Conservation (phyloP, 306 rosid genomes). For the Rosa rugosa region DNA sequence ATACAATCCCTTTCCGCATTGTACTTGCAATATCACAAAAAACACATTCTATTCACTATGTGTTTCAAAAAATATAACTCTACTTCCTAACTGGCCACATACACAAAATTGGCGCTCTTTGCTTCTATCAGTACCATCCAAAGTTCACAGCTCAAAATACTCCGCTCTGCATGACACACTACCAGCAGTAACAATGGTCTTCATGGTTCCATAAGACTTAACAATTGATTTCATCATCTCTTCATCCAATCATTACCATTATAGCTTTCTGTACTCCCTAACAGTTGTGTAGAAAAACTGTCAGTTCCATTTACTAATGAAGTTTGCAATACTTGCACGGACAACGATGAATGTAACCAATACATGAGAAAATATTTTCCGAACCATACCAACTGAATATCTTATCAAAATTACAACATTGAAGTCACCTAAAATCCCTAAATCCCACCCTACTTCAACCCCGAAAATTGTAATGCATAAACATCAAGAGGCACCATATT, state of each 20-base stretch:
- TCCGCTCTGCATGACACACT: conserved; percentile 9
- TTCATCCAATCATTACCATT: conserved; percentile 21
- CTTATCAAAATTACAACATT: neutral
- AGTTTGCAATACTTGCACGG: neutral
- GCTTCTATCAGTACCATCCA: neutral
- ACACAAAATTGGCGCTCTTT: conserved; percentile 30
- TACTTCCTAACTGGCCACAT: conserved; percentile 23
- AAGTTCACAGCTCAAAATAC: conserved; percentile 7
- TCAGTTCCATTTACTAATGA: neutral
- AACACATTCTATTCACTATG: neutral
- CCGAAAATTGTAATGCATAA: neutral
- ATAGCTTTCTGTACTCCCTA: conserved; percentile 17
- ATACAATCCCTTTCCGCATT: neutral
- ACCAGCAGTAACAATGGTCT: conserved; percentile 18
- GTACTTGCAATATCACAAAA: conserved; percentile 17
- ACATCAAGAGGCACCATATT: neutral
- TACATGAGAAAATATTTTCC: neutral
- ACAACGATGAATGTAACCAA: neutral
- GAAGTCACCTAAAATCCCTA: neutral
- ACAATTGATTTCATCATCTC: conserved; percentile 8
- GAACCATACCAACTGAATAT: neutral
- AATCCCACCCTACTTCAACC: neutral
- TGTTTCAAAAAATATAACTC: conserved; percentile 16
- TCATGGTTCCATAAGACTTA: conserved; percentile 7
- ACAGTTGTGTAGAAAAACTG: neutral